Evolutionary conservation across 192 early-diverging fungal species (phyloP), one percentile per base, ranked within the genome.

Genomic region (Coemansia sp.): DNA sequence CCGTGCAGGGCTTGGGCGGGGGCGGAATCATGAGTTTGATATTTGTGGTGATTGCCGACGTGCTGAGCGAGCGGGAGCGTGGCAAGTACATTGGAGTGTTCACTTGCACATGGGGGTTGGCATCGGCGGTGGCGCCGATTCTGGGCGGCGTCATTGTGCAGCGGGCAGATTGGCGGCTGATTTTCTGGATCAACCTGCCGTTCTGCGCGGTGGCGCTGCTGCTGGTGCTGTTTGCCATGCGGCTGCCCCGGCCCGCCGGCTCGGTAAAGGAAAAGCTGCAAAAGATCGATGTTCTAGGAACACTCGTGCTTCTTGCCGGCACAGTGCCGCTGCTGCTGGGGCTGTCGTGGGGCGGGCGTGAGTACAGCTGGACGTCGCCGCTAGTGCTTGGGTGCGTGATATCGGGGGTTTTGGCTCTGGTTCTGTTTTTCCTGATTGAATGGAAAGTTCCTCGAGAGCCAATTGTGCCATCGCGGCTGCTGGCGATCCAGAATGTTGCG

Each of bases 91-190:
- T 93, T 74, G 86, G 89, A n/a, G 67, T 94, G 25, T 85, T 93
- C 17, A 90, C 90, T 25, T 88, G 86, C 55, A 88, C 90, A 0
- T 91, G 93, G 83, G 92, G 89, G 6, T 61, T 92, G 47, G 86
- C 91, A 5, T 88, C 89, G 2, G 87, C 92, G 3, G 59, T 93
- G 14, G 96, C 92, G 3, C 93, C 96, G 0, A 79, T 95, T 11
- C 59, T 94, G 10, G 96, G 96, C 60, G 96, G 96, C 29, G 69
- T 88, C 8, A 90, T 98, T 48, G 90, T 89, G 25, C 88, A 98
- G 43, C 55, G 69, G 0, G 54, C 75, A 9, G 82, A 77, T 26
- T 89, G 90, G 90, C 74, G 88, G 4, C 80, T 87, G 81, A 85
- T 82, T 35, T 94, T 94, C 75, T 94, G 84, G 81, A 87, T 92